Conservation (phyloP, 306 rosid genomes). For the Medicago ruthenica region DNA sequence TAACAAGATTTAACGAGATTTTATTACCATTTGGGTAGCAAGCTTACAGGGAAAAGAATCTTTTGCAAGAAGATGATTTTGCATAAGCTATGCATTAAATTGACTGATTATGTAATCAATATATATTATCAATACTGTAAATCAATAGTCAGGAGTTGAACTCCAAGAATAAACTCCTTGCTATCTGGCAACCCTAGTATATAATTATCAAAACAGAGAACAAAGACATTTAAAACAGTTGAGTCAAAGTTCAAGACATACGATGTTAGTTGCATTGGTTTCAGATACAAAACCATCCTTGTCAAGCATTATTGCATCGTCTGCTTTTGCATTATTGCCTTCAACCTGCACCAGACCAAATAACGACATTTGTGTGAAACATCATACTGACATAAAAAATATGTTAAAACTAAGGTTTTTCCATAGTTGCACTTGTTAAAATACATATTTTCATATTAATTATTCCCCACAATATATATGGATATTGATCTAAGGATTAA, state of each 20-base stretch:
- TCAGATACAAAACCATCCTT: conserved; percentile 75
- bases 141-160: not conserved
- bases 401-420: not conserved
- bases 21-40: not conserved
- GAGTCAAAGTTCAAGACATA: conserved; percentile 51
- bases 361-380: conserved; percentile 16
- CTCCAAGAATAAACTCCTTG: conserved; percentile 18
- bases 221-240: conserved; percentile 14
- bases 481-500: not conserved
- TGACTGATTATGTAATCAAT: conserved; percentile 1
- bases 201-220: conserved; percentile 15
- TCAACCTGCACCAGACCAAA: conserved; percentile 36
- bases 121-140: not conserved
- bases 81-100: conserved; percentile 17
- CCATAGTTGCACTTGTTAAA: not conserved
- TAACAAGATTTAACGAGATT: conserved; percentile 13
- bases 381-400: conserved; percentile 13
- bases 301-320: conserved; percentile 41
- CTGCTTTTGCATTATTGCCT: conserved; percentile 38
- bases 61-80: conserved; percentile 12
- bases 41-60: not conserved
- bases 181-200: conserved; percentile 9
- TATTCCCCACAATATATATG: not conserved
- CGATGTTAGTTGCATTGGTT: conserved; percentile 87
- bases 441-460: not conserved